Conservation (phyloP, 371 early-diverging fungal species). For the Mucor circinelloides region DNA sequence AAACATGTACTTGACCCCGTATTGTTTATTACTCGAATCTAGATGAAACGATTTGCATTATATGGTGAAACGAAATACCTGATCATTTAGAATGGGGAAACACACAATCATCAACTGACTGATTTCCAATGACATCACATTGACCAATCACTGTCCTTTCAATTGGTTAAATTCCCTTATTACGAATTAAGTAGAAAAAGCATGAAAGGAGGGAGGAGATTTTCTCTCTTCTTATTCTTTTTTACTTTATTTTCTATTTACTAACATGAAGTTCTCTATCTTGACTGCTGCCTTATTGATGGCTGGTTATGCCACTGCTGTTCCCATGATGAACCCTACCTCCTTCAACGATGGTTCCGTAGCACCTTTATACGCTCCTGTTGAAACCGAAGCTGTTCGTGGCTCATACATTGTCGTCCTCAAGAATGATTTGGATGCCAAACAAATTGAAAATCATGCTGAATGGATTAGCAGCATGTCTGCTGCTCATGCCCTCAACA, state of each 20-base stretch:
- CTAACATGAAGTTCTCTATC: conserved; percentile 27
- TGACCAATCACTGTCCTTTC: not conserved
- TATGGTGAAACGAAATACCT: not conserved
- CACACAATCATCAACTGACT: not conserved
- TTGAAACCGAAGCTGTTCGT: conserved; percentile 67
- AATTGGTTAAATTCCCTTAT: not conserved
- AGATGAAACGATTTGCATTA: not conserved
- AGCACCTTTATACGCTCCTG: conserved; percentile 69
- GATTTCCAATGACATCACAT: conserved; percentile 1
- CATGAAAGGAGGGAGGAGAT: not conserved
- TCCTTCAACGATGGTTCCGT: conserved; percentile 38
- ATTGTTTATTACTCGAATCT: not conserved
- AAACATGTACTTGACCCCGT: not conserved
- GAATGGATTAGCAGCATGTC: conserved; percentile 40
- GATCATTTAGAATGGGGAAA: not conserved
- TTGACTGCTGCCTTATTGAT: conserved; percentile 31
- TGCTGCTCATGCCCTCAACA: conserved; percentile 16
- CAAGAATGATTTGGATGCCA: conserved; percentile 55
- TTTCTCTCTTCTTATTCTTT: not conserved
- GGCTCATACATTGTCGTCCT: conserved; percentile 88
- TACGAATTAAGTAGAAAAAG: not conserved
- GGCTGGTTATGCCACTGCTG: conserved; percentile 36
- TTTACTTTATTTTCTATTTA: conserved; percentile 7
- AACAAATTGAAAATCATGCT: conserved; percentile 31
- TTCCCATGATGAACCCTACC: conserved; percentile 33